phyloP scores from a whole-genome alignment of 1,284 basidiomycete genomes.

The Cryptococcus sp. region DNA sequence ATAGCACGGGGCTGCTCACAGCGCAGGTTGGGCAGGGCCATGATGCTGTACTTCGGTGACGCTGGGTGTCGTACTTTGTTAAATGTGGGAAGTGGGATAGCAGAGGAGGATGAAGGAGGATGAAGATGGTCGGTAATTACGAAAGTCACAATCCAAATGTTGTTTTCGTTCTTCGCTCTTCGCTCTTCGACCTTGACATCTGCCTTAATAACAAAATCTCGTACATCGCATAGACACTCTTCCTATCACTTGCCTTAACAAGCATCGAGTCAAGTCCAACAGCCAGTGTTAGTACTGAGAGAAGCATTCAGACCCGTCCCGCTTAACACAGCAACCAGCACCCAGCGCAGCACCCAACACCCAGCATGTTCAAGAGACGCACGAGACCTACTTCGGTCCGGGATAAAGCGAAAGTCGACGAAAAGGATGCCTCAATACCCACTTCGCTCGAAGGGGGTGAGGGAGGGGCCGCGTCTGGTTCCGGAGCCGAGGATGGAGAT shows the following conservation, averaged over 20 bases:
- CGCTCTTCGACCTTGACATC: too few relatives aligned
- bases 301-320: background rate
- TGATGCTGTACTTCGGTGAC: slow-evolving; percentile 7
- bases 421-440: slow-evolving; percentile 8
- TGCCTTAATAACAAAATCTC: too few relatives aligned
- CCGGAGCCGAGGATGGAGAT: slow-evolving; percentile 15
- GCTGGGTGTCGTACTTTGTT: background rate
- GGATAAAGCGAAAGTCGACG: slow-evolving; percentile 28
- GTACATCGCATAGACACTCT: too few relatives aligned
- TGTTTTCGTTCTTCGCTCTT: too few relatives aligned
- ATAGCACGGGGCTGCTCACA: slow-evolving; percentile 27
- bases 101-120: background rate
- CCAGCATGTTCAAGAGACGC: slow-evolving; percentile 55
- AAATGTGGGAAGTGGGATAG: too few relatives aligned
- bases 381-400: slow-evolving; percentile 49
- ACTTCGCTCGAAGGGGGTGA: slow-evolving; percentile 3
- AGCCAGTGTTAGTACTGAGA: too few relatives aligned
- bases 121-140: background rate
- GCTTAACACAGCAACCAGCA: slow-evolving; percentile 11
- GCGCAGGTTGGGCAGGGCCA: slow-evolving; percentile 51
- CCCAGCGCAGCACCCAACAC: background rate
- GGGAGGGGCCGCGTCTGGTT: slow-evolving; percentile 4
- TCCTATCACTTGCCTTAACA: too few relatives aligned
- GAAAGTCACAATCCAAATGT: too few relatives aligned
- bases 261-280: too few relatives aligned